Percentiles rank a stretch among this genome's conserved stretches.
phyloP scores from a whole-genome alignment of 257 asterid species.

The Solanum neorickii region DNA sequence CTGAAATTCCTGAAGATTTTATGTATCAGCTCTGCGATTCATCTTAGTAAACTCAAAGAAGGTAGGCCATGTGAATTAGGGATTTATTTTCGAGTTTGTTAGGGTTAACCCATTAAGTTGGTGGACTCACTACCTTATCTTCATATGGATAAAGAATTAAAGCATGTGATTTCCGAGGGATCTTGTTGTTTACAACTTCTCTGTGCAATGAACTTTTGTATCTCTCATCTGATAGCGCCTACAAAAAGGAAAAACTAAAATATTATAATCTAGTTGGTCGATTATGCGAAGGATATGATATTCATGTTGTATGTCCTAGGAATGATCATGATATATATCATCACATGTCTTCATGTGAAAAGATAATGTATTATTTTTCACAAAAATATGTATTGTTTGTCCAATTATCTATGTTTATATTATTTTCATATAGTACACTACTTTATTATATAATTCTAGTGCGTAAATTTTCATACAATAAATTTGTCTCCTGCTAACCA shows the following conservation, averaged over 20 bases:
- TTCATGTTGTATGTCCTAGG: background rate
- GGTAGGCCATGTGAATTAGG: background rate
- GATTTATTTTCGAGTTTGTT: background rate
- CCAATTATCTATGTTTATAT: too few species aligned
- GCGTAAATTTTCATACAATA: background rate
- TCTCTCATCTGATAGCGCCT: background rate
- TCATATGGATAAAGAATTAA: too few species aligned
- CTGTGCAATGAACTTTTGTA: background rate
- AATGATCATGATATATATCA: too few species aligned
- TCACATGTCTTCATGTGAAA: too few species aligned
- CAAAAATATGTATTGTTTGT: too few species aligned
- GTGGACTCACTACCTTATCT: too few species aligned
- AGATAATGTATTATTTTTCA: too few species aligned
- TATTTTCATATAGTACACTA: too few species aligned
- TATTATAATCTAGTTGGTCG: too few species aligned
- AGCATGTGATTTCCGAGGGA: too few species aligned
- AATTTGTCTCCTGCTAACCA: too few species aligned
- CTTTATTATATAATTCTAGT: background rate
- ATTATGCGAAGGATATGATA: background rate
- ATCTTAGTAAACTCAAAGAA: background rate
- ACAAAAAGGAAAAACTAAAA: background rate
- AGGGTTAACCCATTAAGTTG: background rate
- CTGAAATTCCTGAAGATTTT: background rate
- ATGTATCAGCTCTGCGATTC: background rate
- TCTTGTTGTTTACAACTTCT: too few species aligned